Percentiles rank a stretch among this genome's conserved stretches.
phyloP scores from a whole-genome alignment of 331 rosid genomes.

The Acacia concinna region DNA sequence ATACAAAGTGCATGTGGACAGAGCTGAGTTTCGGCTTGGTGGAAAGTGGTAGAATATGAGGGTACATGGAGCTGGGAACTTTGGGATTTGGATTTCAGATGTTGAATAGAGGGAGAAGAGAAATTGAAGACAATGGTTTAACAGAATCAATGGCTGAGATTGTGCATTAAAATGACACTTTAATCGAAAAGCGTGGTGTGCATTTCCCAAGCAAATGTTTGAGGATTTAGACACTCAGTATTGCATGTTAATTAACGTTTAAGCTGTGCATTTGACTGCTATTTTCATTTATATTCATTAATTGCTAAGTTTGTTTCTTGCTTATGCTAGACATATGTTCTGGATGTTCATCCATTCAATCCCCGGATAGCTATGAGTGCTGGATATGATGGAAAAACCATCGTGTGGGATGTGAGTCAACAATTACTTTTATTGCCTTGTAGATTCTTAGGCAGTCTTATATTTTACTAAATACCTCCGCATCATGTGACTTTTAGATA shows the following conservation, averaged over 20 bases:
- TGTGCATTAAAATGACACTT: neutral
- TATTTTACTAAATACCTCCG: conserved; percentile 24
- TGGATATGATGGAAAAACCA: conserved; percentile 96
- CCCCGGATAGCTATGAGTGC: conserved; percentile 99
- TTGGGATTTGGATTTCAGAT: neutral
- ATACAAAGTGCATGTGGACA: neutral
- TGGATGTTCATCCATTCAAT: conserved; percentile 98
- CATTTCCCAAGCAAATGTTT: neutral
- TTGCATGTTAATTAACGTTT: conserved; percentile 19
- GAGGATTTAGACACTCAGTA: neutral
- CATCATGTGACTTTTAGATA: conserved; percentile 58
- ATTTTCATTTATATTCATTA: neutral
- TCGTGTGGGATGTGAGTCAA: conserved; percentile 98
- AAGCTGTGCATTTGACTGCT: conserved; percentile 20
- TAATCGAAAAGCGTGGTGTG: neutral
- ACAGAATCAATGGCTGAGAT: neutral
- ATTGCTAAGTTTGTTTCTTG: conserved; percentile 5
- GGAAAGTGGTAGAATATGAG: neutral
- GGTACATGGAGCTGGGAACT: neutral
- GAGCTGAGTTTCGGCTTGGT: neutral
- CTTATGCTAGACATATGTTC: conserved; percentile 82
- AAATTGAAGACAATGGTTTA: neutral
- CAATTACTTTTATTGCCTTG: conserved; percentile 26
- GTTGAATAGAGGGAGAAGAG: neutral
- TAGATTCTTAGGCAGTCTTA: conserved; percentile 21